Conservation (phyloP, 345 rosid species). For the Pistacia vera region DNA sequence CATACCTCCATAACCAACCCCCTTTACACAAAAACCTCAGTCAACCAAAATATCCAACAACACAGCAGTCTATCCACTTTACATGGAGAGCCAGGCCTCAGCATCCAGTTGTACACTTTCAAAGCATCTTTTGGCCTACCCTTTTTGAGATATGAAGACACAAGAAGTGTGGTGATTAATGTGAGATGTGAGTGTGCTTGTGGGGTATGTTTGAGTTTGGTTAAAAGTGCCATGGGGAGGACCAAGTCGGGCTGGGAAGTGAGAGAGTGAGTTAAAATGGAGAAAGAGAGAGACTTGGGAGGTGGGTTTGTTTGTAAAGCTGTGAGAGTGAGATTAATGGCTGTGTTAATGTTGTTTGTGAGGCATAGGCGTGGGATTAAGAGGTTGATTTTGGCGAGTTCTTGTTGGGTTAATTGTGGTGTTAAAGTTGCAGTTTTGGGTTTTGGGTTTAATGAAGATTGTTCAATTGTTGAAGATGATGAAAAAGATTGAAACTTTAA, state of each 20-base stretch:
- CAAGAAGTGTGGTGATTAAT: slow-evolving; percentile 29
- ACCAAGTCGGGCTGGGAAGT: slow-evolving; percentile 46
- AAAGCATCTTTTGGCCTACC: slow-evolving; percentile 45
- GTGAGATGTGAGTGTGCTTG: slow-evolving; percentile 29
- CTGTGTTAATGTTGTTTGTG: slow-evolving; percentile 42
- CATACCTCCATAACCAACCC: too few species aligned
- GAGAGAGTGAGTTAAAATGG: slow-evolving; percentile 49
- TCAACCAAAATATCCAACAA: too few species aligned
- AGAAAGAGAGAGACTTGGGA: slow-evolving; percentile 42
- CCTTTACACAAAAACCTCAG: too few species aligned
- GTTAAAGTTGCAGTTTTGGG: too few species aligned
- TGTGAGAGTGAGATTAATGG: slow-evolving; percentile 38
- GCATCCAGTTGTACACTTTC: slow-evolving; percentile 13
- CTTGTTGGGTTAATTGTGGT: slow-evolving; percentile 31
- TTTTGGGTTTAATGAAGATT: too few species aligned
- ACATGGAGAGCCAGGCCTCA: too few species aligned
- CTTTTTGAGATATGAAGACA: slow-evolving; percentile 39
- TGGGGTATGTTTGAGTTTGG: slow-evolving; percentile 37
- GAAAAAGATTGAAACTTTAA: too few species aligned
- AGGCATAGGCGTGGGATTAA: slow-evolving; percentile 55
- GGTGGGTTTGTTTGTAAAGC: slow-evolving; percentile 43
- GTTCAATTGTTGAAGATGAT: neutral
- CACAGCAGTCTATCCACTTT: too few species aligned
- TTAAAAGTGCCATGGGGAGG: slow-evolving; percentile 46
- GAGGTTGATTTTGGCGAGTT: slow-evolving; percentile 46